Percentiles rank a stretch among this genome's conserved stretches.
Conservation (phyloP, 306 rosid species). For the Nissolia schottii region DNA sequence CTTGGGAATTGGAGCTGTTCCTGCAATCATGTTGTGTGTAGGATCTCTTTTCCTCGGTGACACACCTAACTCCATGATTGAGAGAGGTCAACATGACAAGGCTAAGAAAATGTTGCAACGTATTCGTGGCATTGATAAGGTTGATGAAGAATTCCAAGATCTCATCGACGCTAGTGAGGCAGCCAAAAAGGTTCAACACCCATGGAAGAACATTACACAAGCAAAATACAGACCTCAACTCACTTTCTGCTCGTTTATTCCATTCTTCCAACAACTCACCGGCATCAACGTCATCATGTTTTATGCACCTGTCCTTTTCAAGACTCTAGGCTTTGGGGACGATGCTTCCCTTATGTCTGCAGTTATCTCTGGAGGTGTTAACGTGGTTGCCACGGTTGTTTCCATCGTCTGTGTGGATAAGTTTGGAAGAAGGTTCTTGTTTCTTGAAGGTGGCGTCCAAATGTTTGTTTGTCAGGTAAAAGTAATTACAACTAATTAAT, state of each 20-base stretch:
- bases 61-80: conserved; percentile 33
- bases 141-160: conserved; percentile 16
- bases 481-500: neutral
- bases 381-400: neutral
- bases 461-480: conserved; percentile 20
- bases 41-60: conserved; percentile 23
- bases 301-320: conserved; percentile 17
- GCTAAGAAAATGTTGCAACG: conserved; percentile 12
- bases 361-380: neutral
- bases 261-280: conserved; percentile 15
- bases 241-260: conserved; percentile 6
- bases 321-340: neutral
- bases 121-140: conserved; percentile 17
- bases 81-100: conserved; percentile 10
- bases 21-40: conserved; percentile 13
- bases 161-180: conserved; percentile 24
- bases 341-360: conserved; percentile 15
- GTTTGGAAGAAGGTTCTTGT: conserved; percentile 18
- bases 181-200: conserved; percentile 2
- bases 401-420: conserved; percentile 4
- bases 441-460: conserved; percentile 19
- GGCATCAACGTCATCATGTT: conserved; percentile 25
- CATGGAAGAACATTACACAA: conserved; percentile 22
- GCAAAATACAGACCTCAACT: conserved; percentile 20
- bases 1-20: conserved; percentile 30